Base-by-base conservation (phyloP, 176 grass and related monocot genomes). In the Miscanthus lutarioriparius region DNA sequence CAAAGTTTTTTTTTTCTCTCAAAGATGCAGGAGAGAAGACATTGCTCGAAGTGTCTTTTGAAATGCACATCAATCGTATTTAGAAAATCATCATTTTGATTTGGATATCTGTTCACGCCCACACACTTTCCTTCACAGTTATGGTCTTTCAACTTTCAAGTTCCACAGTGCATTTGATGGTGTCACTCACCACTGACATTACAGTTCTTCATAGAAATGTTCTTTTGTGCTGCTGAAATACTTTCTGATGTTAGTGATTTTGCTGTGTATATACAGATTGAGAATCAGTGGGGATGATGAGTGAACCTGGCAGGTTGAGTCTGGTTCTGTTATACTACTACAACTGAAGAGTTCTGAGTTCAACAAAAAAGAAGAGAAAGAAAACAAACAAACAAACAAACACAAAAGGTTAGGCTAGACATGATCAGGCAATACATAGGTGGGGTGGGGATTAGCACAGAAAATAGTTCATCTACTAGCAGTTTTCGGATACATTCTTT, bases 201-300 rank as follows among this genome's bases (percentile, higher is more conserved):
- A 10, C 1, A 35, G 22, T 35, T 72, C 64, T 71, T n/a, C 25
- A 53, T 5, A 72, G 33, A 64, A 17, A 13, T 66, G 15, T 74
- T 19, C 14, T 16, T 5, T 48, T 53, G 6, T 32, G 2, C 15
- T 1, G 14, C 5, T 10, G 27, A 69, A 64, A 70, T 13, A 14
- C 3, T 43, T 72, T 82, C 65, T 74, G 10, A 74, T 48, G 8
- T 44, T 20, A 33, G 73, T 8, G 30, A 10, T 78, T 82, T 74
- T 74, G 1, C 67, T 86, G 59, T 86, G 17, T 79, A 1, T 68
- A 14, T 74, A 9, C 88, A 90, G 84, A 83, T 73, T 90, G 84
- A 90, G 30, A 39, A 48, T 36, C 16, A 0, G 14, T 28, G 20
- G 65, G 8, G 28, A 17, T 61, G 16, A 0, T 17, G 56, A 56